Evolutionary conservation across 169 alveolate species (phyloP).

Genomic region (Eimeria necatrix): DNA sequence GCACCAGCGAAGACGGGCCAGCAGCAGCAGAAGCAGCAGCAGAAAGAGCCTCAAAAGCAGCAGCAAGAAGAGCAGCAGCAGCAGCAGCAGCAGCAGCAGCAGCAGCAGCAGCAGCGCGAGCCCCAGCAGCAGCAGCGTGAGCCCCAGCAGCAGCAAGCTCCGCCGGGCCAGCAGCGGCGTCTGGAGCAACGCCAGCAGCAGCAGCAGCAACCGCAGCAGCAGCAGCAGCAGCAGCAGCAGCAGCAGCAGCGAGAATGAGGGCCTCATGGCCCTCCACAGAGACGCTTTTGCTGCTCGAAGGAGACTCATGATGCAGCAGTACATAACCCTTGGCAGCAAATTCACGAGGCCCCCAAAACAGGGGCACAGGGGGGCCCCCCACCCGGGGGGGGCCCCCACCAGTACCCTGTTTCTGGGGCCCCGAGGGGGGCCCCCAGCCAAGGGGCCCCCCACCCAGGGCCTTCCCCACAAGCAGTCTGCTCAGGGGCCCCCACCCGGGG

Average conservation of each 20-base stretch:
- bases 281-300: neutral
- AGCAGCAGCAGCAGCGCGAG: neutral
- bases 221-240: conserved; percentile 7
- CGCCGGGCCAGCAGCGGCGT: neutral
- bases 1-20: too few species aligned
- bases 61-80: neutral
- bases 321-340: neutral
- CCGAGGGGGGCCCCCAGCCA: neutral
- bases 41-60: too few species aligned
- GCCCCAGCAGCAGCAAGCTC: neutral
- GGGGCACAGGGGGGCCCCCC: neutral
- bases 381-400: neutral
- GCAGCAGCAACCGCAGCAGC: conserved; percentile 24
- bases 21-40: too few species aligned
- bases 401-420: neutral
- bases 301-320: neutral
- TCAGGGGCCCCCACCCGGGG: neutral
- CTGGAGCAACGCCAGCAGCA: neutral
- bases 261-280: neutral
- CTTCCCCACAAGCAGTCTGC: too few species aligned
- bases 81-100: conserved; percentile 29
- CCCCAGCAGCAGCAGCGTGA: neutral
- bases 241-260: conserved; percentile 41
- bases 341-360: neutral
- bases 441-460: conserved; percentile 30